Base-by-base conservation (phyloP, 352 stramenopile genomes). In the Pythium insidiosum region DNA sequence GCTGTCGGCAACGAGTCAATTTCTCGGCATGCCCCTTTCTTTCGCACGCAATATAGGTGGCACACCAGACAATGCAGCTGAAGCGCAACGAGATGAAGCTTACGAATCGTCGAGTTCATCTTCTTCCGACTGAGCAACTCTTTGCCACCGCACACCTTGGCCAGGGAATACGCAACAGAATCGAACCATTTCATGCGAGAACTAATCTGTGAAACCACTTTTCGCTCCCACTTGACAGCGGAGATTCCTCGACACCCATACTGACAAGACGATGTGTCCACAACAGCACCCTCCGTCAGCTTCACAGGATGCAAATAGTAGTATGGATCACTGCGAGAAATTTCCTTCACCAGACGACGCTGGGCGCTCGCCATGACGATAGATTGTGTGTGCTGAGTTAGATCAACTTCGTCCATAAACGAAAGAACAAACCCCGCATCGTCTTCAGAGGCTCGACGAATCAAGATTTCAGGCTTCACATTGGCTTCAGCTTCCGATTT, bases 141-240 rank as follows among this genome's bases (percentile, higher is more conserved):
- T 30, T 79, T 72, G 3, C 66, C 68, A 30, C 62, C 67, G 26
- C 56, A 73, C 2, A 63, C 73, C 36, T 67, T 69, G 22, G 76
- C 73, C n/a, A 88, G 58, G 5, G 73, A 79, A 46, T 88, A 88
- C 7, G 76, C 76, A 19, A 82, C 51, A 6, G 70, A 79, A 42
- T 88, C 76, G 23, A 88, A 88, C 31, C 66, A 78, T 31, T 84
- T 88, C 73, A 88, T 88, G 16, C 76, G 76, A 0, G 76, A 84
- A 39, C 70, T 84, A 35, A 88, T 86, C 42, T 86, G 76, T 1
- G 71, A 77, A 16, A 84, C 67, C 24, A 88, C 45, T 38, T 88
- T 88, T 12, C 69, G 71, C 25, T 82, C 69, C 71, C 71, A 86
- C 22, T 78, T 80, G 28, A 66, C 38, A 0, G 73, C 64, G 11